A percentile compares a stretch with the other conserved stretches of the same genome.
Evolutionary conservation across 2,329 filamentous ascomycete genomes (phyloP).

Genomic region (Chrysoporthe austroafricana): DNA sequence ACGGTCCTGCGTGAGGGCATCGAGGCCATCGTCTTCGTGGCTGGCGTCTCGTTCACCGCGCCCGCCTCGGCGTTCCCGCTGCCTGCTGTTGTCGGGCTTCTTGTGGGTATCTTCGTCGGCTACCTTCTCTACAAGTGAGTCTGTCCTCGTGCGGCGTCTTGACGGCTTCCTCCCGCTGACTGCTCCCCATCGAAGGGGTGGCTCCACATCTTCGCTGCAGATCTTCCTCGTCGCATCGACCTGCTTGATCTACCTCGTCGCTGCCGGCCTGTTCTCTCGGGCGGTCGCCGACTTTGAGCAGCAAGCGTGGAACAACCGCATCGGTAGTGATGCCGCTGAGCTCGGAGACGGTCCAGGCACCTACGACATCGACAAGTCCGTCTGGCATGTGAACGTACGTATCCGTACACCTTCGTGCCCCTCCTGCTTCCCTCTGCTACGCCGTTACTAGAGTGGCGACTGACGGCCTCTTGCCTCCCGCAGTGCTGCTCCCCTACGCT

Average conservation of each 20-base stretch:
- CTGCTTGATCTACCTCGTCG: conserved; percentile 82
- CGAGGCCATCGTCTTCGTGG: conserved; percentile 79
- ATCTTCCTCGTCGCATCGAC: conserved; percentile 82
- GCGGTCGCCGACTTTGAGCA: conserved; percentile 76
- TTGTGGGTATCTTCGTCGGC: conserved; percentile 65
- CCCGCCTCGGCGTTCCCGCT: conserved; percentile 73
- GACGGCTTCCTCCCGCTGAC: too few relatives aligned
- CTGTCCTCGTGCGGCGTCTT: neutral
- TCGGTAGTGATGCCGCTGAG: conserved; percentile 61
- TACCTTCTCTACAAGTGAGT: conserved; percentile 73
- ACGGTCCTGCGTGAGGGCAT: conserved; percentile 78
- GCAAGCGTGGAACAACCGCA: conserved; percentile 61
- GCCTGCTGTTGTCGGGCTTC: conserved; percentile 68
- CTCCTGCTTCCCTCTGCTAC: neutral
- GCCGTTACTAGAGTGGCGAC: conserved; percentile 23
- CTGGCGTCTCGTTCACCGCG: conserved; percentile 71
- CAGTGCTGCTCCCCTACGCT: conserved; percentile 68
- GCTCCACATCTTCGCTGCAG: conserved; percentile 69
- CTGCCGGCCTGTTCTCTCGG: conserved; percentile 79
- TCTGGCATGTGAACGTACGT: conserved; percentile 71
- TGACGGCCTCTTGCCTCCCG: conserved; percentile 36
- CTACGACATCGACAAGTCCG: conserved; percentile 67
- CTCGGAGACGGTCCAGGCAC: conserved; percentile 66
- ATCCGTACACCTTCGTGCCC: conserved; percentile 12
- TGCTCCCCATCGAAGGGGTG: conserved; percentile 48